Evolutionary conservation across 192 early-diverging fungal genomes (phyloP).

Genomic region (Diversispora eburnea): DNA sequence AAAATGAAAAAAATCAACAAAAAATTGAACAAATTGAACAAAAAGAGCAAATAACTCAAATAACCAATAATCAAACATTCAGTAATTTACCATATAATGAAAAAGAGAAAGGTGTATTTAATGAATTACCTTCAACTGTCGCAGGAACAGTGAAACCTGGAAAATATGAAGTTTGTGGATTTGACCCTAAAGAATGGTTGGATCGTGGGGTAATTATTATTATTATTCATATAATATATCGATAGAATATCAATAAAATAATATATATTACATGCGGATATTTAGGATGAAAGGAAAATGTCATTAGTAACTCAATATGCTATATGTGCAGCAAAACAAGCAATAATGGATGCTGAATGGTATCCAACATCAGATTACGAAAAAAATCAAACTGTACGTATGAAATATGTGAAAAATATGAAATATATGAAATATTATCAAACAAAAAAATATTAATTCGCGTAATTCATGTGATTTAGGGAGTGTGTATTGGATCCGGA

Average conservation of each 20-base stretch:
- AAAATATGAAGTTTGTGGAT: conserved; percentile 51
- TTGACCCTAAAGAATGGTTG: conserved; percentile 72
- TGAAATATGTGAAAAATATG: neutral
- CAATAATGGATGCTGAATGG: conserved; percentile 82
- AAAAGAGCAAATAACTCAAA: neutral
- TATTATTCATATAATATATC: neutral
- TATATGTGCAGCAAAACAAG: conserved; percentile 76
- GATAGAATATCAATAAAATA: neutral
- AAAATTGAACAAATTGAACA: neutral
- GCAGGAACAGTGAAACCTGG: conserved; percentile 67
- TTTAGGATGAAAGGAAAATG: conserved; percentile 72
- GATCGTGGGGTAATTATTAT: conserved; percentile 57
- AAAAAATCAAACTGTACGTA: conserved; percentile 61
- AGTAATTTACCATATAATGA: conserved; percentile 28
- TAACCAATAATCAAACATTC: neutral
- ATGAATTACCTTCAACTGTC: conserved; percentile 69
- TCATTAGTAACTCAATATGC: conserved; percentile 87
- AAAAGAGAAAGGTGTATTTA: conserved; percentile 45
- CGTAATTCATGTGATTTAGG: conserved; percentile 38
- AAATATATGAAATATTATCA: too few species aligned
- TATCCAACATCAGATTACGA: conserved; percentile 46
- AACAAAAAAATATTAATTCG: too few species aligned
- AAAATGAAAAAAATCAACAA: neutral
- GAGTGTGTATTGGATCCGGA: conserved; percentile 93
- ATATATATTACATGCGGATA: neutral